Conservation (phyloP, 2,329 filamentous ascomycete species). For the Xylaria sp. region DNA sequence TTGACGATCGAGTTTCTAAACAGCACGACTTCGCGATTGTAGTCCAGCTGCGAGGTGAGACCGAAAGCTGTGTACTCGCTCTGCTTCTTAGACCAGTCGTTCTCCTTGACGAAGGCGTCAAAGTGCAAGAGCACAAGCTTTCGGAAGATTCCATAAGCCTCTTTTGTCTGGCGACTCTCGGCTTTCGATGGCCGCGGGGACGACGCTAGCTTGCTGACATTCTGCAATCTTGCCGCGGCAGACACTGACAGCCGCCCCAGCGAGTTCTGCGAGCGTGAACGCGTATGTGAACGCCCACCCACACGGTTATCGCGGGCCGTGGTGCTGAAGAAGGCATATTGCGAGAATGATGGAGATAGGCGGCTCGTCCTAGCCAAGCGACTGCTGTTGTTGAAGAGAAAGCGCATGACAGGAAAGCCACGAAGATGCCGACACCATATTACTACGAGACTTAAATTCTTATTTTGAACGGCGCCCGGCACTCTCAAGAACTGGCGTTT, state of each 20-base stretch:
- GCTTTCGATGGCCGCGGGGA: too few relatives aligned
- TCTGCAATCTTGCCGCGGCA: neutral
- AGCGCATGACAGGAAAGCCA: constrained; percentile 45
- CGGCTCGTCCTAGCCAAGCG: constrained; percentile 44
- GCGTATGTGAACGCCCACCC: too few relatives aligned
- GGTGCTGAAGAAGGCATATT: constrained; percentile 48
- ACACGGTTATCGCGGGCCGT: too few relatives aligned
- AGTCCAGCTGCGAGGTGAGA: constrained; percentile 54
- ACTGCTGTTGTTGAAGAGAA: constrained; percentile 42
- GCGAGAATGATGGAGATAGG: constrained; percentile 30
- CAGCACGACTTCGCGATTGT: constrained; percentile 57
- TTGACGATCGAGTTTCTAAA: constrained; percentile 60
- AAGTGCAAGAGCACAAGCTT: constrained; percentile 50
- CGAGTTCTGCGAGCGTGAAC: too few relatives aligned
- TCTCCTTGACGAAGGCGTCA: constrained; percentile 50
- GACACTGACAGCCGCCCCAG: neutral
- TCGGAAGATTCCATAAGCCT: constrained; percentile 45
- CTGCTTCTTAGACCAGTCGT: constrained; percentile 43
- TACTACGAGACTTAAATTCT: constrained; percentile 29
- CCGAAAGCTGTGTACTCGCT: constrained; percentile 52
- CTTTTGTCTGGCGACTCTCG: constrained; percentile 18
- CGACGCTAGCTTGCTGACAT: neutral
- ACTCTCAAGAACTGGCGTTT: neutral
- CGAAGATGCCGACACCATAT: constrained; percentile 42
- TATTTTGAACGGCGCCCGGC: neutral